A percentile compares a stretch with the other conserved stretches of the same genome.
phyloP scores from a whole-genome alignment of 306 rosid genomes.

The Casuarina glauca region DNA sequence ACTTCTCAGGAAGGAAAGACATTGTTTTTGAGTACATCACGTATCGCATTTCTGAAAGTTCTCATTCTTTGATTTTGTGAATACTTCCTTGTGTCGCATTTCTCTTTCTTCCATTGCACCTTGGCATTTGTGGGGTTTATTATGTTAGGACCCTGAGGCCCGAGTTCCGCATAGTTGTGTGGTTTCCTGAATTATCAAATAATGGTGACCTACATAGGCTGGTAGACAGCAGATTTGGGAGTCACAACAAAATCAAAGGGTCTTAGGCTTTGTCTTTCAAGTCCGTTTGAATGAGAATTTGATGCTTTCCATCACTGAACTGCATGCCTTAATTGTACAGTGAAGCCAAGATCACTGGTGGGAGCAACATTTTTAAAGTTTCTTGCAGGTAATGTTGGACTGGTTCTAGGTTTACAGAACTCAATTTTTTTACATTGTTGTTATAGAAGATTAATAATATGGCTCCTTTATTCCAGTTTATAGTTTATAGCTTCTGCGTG shows the following conservation, averaged over 20 bases:
- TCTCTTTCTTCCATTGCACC: background rate
- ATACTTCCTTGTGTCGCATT: background rate
- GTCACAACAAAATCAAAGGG: background rate
- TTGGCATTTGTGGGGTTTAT: background rate
- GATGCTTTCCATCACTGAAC: conserved; percentile 25
- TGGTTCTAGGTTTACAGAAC: background rate
- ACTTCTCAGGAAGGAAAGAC: background rate
- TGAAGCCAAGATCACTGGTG: conserved; percentile 84
- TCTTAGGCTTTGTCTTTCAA: background rate
- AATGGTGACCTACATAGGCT: background rate
- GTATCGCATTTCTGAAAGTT: background rate
- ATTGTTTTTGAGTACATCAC: background rate
- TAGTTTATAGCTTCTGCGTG: background rate
- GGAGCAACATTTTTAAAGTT: conserved; percentile 93
- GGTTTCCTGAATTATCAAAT: background rate
- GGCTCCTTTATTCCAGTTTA: too few species aligned
- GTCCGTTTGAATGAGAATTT: conserved; percentile 26
- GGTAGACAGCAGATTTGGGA: background rate
- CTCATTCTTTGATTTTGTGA: background rate
- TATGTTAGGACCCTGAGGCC: background rate
- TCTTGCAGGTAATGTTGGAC: conserved; percentile 65
- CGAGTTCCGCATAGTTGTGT: background rate
- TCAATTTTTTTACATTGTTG: background rate
- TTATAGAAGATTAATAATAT: too few species aligned
- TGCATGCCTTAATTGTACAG: conserved; percentile 51